These are phyloP conservation scores for Podospora anserina DNA, from an alignment of 495 filamentous ascomycete species.

Conservation along the genomic window DNA sequence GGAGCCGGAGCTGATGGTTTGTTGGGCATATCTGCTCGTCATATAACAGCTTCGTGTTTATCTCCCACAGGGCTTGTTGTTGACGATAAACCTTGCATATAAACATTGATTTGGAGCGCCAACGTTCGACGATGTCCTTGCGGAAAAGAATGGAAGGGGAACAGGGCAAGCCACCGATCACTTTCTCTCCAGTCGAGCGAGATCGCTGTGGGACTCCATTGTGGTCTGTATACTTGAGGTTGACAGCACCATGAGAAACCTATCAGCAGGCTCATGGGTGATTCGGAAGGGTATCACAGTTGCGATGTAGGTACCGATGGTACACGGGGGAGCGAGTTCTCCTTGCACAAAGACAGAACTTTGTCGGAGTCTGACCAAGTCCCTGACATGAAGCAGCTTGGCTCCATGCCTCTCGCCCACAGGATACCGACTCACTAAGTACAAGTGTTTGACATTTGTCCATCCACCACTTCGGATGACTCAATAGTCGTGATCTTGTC, in stretches of 20 bases:
- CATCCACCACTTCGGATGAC: too few relatives aligned
- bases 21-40: neutral
- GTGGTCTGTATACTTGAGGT: neutral
- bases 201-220: neutral
- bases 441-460: too few relatives aligned
- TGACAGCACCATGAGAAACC: neutral
- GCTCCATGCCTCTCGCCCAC: neutral
- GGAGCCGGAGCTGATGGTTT: neutral
- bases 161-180: neutral
- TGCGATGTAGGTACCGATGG: neutral
- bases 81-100: too few relatives aligned
- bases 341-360: neutral
- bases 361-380: neutral
- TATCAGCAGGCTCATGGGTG: neutral
- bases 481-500: too few relatives aligned
- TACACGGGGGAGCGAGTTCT: neutral
- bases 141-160: neutral
- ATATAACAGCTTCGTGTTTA: neutral
- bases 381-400: neutral
- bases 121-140: neutral
- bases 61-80: too few relatives aligned
- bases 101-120: too few relatives aligned
- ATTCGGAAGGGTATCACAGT: neutral
- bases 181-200: neutral
- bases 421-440: neutral